Conservation (phyloP, 352 stramenopile species). For the Phytophthora hybrid region DNA sequence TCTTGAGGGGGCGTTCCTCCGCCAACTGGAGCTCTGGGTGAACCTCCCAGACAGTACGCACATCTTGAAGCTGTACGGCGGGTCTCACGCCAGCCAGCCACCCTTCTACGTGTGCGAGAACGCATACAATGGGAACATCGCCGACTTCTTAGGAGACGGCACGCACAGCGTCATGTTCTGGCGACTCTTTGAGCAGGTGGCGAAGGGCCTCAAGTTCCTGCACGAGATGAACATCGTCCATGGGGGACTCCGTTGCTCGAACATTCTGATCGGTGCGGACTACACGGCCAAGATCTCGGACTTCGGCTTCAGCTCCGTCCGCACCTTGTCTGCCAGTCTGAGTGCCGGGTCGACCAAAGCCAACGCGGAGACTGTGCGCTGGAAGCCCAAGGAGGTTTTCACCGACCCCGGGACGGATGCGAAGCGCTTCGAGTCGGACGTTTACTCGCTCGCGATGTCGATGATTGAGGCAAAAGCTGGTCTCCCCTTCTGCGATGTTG, state of each 20-base stretch:
- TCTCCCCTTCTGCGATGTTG: constrained; percentile 13
- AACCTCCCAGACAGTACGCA: constrained; percentile 34
- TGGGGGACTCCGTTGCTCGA: constrained; percentile 85
- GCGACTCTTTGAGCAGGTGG: constrained; percentile 29
- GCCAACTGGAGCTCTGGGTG: constrained; percentile 47
- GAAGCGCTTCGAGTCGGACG: constrained; percentile 23
- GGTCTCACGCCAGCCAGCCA: constrained; percentile 37
- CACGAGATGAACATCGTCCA: constrained; percentile 59
- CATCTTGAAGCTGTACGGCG: constrained; percentile 50
- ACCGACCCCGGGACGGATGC: constrained; percentile 9
- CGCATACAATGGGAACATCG: constrained; percentile 38
- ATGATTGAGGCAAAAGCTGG: constrained; percentile 36
- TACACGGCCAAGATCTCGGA: constrained; percentile 40
- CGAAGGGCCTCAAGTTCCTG: constrained; percentile 56
- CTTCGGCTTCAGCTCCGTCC: constrained; percentile 39
- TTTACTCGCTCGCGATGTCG: constrained; percentile 43
- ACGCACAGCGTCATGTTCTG: constrained; percentile 21
- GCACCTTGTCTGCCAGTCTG: constrained; percentile 21
- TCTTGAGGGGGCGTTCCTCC: constrained; percentile 31
- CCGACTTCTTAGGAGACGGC: constrained; percentile 21
- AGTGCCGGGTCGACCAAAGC: constrained; percentile 9
- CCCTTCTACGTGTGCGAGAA: constrained; percentile 45
- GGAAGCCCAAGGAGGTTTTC: constrained; percentile 43
- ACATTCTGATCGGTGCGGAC: constrained; percentile 62
- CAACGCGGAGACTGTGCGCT: constrained; percentile 19